Base-by-base conservation (phyloP, 768 basidiomycete species). In the Collybia sordida region DNA sequence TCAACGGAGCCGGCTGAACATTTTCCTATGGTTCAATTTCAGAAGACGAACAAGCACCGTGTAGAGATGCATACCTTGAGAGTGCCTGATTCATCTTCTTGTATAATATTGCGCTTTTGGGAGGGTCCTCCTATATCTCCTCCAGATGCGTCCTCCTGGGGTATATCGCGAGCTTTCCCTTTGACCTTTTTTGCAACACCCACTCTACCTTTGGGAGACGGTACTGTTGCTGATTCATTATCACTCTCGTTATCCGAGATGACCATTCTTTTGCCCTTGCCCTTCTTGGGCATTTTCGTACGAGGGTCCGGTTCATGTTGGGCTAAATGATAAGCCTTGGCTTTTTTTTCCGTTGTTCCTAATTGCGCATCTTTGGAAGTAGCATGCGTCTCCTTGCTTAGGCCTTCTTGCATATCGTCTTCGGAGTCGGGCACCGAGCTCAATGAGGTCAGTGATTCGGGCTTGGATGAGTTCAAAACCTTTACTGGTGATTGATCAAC, bases 181-280 rank as follows among this genome's bases (percentile, higher is more conserved):
- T 53, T 51, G 50, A 52, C 49, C 28, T 67, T 62, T 21, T 27
- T 53, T 35, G 42, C 42, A 9, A 43, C 49, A 15, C 47, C 25
- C 39, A 46, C 31, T 3, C 37, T 21, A 19, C 12, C 37, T 27
- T 45, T 15, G 11, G 15, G 17, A 3, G 19, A 28, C 22, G 31
- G 34, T 17, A 40, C 27, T 9, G 18, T 31, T n/a, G 31, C 14
- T 18, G 6, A 17, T 14, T 19, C 39, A 36, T 50, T 45, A 14
- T 52, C 51, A 18, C 64, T 64, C 14, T 72, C 69, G 18, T 70
- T 64, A 17, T 72, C 72, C 24, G 70, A 68, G 21, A 64, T 49
- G 22, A 69, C 44, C 34, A 67, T 55, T 18, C 58, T 58, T 47
- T 57, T 66, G 18, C 56, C 52, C 41, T 64, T 69, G 46, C 53